Evolutionary conservation across 805 yeast genomes (phyloP), one percentile per base, ranked within the genome.

Genomic region (Myxozyma sirexii): DNA sequence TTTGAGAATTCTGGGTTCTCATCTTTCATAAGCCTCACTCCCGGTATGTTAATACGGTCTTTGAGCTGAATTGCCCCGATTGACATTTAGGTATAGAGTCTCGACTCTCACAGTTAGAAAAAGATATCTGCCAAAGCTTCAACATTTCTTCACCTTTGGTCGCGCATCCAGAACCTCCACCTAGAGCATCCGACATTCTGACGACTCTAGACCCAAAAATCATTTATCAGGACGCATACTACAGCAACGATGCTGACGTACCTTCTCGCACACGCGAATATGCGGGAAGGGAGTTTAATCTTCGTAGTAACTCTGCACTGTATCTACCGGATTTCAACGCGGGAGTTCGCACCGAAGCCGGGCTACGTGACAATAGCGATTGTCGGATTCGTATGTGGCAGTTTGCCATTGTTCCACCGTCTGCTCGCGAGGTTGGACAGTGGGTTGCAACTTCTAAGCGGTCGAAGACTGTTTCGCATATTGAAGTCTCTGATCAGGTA

Each of bases 211-310:
- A 79, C 13, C 79, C 87, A 1, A 77, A 80, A 63, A 72, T 82
- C 13, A 79, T 83, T 13, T 86, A 87, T 68, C 58, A 67, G 1
- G 87, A 82, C 62, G 96, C 97, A 0, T 83, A 74, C 64, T 92
- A 83, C 66, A 80, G 84, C 27, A 77, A 80, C 15, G 65, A 56
- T 27, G 67, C 71, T 0, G 92, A 89, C 65, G 74, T 80, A 5
- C 85, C 82, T 1, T 67, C 71, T 4, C 71, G 72, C 10, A 85
- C 93, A 0, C 80, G 86, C 56, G 72, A 82, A 0, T 85, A 83
- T 72, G 92, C 92, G 0, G 92, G 91, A 4, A 83, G 79, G 61
- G 82, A 80, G 64, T 84, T 84, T 62, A 74, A 73, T 1, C 72
- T 88, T 0, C 71, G 73, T 12, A 80, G 84, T 0, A 66, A 71